Percentiles rank a stretch among this genome's conserved stretches.
Conservation (phyloP, 441 rosid genomes). For the Gossypium schwendimanii region DNA sequence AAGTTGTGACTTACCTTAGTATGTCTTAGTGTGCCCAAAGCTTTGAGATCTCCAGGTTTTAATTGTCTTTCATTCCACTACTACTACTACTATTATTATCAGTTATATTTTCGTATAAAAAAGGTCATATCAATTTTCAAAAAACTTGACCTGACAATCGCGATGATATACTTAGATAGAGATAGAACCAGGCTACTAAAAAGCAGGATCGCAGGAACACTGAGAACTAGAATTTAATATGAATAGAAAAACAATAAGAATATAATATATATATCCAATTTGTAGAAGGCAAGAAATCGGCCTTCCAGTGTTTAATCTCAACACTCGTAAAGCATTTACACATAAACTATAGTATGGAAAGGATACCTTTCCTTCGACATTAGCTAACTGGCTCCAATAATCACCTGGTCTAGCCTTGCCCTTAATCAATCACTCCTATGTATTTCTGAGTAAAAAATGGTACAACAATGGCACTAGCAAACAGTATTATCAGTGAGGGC, state of each 20-base stretch:
- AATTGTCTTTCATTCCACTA: no score
- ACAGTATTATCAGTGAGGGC: not conserved
- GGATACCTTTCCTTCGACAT: not conserved
- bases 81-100: no score
- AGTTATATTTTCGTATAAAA: no score
- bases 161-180: no score
- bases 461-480: not conserved
- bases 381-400: conserved; percentile 1
- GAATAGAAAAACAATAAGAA: not conserved
- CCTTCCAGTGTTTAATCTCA: not conserved
- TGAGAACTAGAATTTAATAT: not conserved
- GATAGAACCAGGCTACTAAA: not conserved
- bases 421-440: not conserved
- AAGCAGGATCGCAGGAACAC: not conserved
- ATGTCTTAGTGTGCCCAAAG: no score
- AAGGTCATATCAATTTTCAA: no score
- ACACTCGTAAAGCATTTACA: not conserved
- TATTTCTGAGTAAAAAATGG: not conserved
- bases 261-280: not conserved
- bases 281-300: not conserved
- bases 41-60: no score
- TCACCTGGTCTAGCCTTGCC: conserved; percentile 3
- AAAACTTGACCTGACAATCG: no score
- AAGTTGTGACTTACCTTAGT: no score
- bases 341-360: not conserved